Evolutionary conservation across 306 rosid species (phyloP).

Genomic region (Bauhinia variegata): DNA sequence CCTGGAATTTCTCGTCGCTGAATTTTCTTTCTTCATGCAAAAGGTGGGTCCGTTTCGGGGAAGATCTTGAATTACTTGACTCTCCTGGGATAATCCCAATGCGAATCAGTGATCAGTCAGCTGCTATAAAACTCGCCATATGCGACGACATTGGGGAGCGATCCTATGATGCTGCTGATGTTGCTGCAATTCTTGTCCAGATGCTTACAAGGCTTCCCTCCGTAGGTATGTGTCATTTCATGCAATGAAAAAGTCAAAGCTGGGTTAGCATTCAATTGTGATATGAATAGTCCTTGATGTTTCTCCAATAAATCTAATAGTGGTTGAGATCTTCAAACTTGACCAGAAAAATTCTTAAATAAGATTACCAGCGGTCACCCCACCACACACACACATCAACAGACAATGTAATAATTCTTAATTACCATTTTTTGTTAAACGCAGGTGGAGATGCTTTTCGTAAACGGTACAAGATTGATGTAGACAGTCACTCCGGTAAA

Average conservation of each 20-base stretch:
- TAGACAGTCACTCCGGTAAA: slow-evolving; percentile 63
- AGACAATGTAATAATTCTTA: neutral
- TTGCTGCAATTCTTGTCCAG: slow-evolving; percentile 90
- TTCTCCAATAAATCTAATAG: neutral
- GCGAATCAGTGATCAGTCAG: slow-evolving; percentile 94
- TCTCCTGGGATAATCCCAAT: slow-evolving; percentile 94
- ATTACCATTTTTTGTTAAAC: slow-evolving; percentile 24
- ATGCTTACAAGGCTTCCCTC: slow-evolving; percentile 76
- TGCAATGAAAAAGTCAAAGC: slow-evolving; percentile 7
- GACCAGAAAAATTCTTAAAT: neutral
- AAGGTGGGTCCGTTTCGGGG: slow-evolving; percentile 97
- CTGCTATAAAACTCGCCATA: slow-evolving; percentile 95
- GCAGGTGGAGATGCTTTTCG: slow-evolving; percentile 66
- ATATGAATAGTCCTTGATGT: neutral
- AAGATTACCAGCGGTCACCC: slow-evolving; percentile 7
- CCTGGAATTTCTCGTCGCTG: neutral
- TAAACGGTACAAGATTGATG: slow-evolving; percentile 76
- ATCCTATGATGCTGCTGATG: slow-evolving; percentile 78
- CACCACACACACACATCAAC: neutral
- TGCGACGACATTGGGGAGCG: slow-evolving; percentile 98
- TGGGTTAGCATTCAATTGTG: slow-evolving; percentile 11
- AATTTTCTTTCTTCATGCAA: slow-evolving; percentile 19
- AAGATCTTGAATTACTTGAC: slow-evolving; percentile 87
- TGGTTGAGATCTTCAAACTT: neutral
- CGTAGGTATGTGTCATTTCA: slow-evolving; percentile 56